These are phyloP conservation scores for Talaromyces sp. DNA, from an alignment of 2,329 filamentous ascomycete genomes.

Conservation along the genomic window DNA sequence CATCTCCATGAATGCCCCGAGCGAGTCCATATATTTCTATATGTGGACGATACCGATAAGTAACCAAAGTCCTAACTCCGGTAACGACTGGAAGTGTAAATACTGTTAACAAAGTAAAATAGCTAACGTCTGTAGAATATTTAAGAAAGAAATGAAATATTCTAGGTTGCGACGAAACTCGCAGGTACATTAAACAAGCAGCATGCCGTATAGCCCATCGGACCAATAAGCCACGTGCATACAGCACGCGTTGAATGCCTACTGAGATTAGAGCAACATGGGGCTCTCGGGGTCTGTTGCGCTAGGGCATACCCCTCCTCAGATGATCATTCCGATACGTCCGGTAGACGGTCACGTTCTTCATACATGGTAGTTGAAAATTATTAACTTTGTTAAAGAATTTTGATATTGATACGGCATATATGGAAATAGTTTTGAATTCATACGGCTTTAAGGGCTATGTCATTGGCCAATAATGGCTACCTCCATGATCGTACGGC, in stretches of 20 bases:
- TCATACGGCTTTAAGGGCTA: too few species aligned
- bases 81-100: neutral
- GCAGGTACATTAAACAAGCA: neutral
- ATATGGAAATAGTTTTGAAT: too few species aligned
- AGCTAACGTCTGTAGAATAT: neutral
- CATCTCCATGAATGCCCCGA: neutral
- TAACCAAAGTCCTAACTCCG: neutral
- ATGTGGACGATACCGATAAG: neutral
- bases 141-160: too few species aligned
- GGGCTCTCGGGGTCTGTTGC: neutral
- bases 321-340: neutral
- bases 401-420: too few species aligned
- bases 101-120: neutral
- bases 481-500: too few species aligned
- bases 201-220: neutral
- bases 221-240: constrained; percentile 3
- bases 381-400: neutral
- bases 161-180: neutral
- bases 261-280: neutral
- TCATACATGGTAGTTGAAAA: neutral
- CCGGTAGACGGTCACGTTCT: neutral
- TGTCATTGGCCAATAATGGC: too few species aligned
- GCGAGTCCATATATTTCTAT: neutral
- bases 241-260: neutral
- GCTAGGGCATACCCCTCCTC: neutral